Percentiles rank a stretch among this genome's conserved stretches.
These are phyloP conservation scores for Fusarium graminum DNA, from an alignment of 2,329 filamentous ascomycete species.

Conservation along the genomic window DNA sequence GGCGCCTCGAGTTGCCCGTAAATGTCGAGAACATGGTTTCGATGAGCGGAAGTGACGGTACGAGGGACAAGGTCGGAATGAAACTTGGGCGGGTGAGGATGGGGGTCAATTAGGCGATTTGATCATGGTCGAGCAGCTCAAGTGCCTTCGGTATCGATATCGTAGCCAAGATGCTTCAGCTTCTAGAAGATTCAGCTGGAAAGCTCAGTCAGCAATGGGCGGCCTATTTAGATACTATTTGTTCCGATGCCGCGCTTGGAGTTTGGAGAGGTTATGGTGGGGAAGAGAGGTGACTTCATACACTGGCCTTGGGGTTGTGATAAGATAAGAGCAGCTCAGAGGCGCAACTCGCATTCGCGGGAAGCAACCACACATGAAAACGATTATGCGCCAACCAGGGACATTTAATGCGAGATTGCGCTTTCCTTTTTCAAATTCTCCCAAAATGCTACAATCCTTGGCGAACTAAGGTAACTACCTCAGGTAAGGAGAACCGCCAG, in stretches of 20 bases:
- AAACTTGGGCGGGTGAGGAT: conserved; percentile 11
- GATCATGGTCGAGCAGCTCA: conserved; percentile 32
- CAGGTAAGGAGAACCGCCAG: background rate
- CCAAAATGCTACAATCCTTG: background rate
- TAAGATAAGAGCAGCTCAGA: conserved; percentile 36
- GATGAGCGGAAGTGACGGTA: conserved; percentile 15
- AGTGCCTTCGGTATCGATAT: conserved; percentile 9
- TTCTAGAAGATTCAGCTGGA: conserved; percentile 50
- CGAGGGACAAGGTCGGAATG: conserved; percentile 14
- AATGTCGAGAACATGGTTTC: conserved; percentile 88
- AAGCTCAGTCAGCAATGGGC: conserved; percentile 46
- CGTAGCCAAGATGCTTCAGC: conserved; percentile 15
- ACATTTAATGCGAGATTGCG: background rate
- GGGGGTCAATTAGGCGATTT: conserved; percentile 17
- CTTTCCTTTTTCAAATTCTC: background rate
- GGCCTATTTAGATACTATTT: conserved; percentile 37
- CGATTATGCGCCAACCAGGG: conserved; percentile 23
- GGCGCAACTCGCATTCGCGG: conserved; percentile 37
- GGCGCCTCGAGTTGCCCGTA: conserved; percentile 85
- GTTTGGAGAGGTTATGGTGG: conserved; percentile 43
- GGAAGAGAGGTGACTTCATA: conserved; percentile 43
- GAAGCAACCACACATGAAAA: conserved; percentile 9
- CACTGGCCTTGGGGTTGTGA: conserved; percentile 30
- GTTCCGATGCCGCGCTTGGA: conserved; percentile 37
- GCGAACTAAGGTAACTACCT: no score